Conservation (phyloP, 2,329 filamentous ascomycete genomes). For the Phialophora tarda region DNA sequence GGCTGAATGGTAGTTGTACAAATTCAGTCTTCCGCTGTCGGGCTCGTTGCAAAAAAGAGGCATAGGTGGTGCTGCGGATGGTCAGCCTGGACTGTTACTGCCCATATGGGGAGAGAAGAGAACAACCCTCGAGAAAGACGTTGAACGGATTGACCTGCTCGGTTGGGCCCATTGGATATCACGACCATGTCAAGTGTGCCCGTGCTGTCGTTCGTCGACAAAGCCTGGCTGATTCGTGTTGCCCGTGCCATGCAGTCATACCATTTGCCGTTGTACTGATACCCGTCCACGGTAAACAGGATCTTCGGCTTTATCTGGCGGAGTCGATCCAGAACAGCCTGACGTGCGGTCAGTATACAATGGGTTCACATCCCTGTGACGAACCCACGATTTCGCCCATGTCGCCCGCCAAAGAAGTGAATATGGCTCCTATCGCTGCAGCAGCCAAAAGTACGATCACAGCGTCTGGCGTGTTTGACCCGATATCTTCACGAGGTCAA, state of each 20-base stretch:
- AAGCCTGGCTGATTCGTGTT: not conserved
- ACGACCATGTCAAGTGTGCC: not conserved
- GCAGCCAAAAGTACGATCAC: slow-evolving; percentile 16
- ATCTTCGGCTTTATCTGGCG: slow-evolving; percentile 6
- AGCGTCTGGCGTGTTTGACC: slow-evolving; percentile 3
- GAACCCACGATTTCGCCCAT: slow-evolving; percentile 13
- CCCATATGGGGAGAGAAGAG: not conserved
- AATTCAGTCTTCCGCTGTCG: slow-evolving; percentile 48
- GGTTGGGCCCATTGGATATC: not conserved
- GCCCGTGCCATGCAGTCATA: not conserved
- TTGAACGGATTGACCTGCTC: too few relatives aligned
- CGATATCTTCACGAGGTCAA: slow-evolving; percentile 8
- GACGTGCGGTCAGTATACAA: not conserved
- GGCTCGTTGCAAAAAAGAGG: not conserved
- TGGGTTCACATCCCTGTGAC: not conserved
- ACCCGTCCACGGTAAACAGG: slow-evolving; percentile 5
- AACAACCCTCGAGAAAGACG: too few relatives aligned
- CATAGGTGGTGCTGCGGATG: not conserved
- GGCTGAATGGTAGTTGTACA: slow-evolving; percentile 68
- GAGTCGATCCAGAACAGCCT: slow-evolving; percentile 12
- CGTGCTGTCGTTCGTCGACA: not conserved
- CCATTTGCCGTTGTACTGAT: slow-evolving; percentile 16
- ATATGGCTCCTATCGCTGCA: slow-evolving; percentile 15
- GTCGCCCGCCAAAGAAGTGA: slow-evolving; percentile 20
- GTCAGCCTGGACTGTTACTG: not conserved